Evolutionary conservation across 257 asterid genomes (phyloP).

Genomic region (Jaltomata sinuosa): DNA sequence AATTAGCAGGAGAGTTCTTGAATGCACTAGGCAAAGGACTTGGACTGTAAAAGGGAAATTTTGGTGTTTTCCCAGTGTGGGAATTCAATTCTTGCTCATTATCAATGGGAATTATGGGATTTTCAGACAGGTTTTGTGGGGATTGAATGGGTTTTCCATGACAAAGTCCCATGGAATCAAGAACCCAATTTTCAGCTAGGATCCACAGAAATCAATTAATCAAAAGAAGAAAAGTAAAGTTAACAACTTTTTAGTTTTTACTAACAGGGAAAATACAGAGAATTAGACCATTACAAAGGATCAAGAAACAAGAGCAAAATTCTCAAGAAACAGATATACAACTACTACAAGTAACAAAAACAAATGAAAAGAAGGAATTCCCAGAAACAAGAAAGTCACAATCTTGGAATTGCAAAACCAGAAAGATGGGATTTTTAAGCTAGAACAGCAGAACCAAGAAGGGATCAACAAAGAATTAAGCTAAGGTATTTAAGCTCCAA

Average conservation of each 20-base stretch:
- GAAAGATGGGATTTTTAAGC: conserved; percentile 17
- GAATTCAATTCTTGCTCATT: conserved; percentile 39
- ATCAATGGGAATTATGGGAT: conserved; percentile 36
- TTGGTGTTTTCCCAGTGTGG: conserved; percentile 72
- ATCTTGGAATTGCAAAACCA: conserved; percentile 6
- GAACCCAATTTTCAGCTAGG: conserved; percentile 12
- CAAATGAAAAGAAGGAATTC: not conserved
- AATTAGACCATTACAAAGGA: conserved; percentile 12
- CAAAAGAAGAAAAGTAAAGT: not conserved
- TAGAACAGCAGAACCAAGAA: conserved; percentile 30
- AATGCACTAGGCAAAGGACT: conserved; percentile 72
- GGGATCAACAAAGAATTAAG: conserved; percentile 11
- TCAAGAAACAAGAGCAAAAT: not conserved
- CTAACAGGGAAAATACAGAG: not conserved
- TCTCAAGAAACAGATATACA: not conserved
- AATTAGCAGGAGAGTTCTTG: conserved; percentile 82
- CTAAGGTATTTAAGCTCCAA: conserved; percentile 8
- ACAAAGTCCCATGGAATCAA: conserved; percentile 88
- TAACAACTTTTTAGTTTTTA: not conserved
- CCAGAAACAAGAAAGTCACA: not conserved
- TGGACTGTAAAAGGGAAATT: conserved; percentile 90
- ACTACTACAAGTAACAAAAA: not conserved
- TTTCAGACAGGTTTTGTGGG: conserved; percentile 46
- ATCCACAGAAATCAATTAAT: conserved; percentile 8
- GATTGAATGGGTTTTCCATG: conserved; percentile 77